Base-by-base conservation (phyloP, 129 eudicot species). In the Ambrosia trifida region DNA sequence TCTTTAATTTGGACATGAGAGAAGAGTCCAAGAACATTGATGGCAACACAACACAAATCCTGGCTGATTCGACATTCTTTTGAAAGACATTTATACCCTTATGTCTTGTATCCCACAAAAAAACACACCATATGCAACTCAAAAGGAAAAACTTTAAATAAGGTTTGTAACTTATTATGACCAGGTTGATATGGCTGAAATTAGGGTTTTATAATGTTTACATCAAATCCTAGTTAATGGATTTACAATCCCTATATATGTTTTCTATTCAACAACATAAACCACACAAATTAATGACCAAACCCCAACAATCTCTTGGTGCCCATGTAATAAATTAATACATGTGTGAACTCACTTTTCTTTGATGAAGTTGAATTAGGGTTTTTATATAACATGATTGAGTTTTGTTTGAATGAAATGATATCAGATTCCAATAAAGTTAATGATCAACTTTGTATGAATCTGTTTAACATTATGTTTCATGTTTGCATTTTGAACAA, bases 21-120 rank as follows among this genome's bases (percentile, higher is more conserved):
- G 69, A 78, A 70, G 82, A 78, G 64, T 78, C 82, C 77, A 70
- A 70, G 72, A 64, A 64, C 52, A 11, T 70, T 63, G 68, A 78
- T 31, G 44, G 77, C 63, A 77, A 77, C 67, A 77, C 36, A 61
- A 77, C 81, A 70, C 72, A 77, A 63, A 54, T 61, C 72, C 14
- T 44, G 60, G 43, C 32, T 78, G 30, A 61, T 41, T 78, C 31
- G n/a, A 78, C 45, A 28, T 35, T 77, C 32, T 30, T 77, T 56
- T 41, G 66, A 41, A 70, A 61, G 72, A 52, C 72, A 54, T 63
- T 17, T 70, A 61, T 32, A 50, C 76, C 65, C 47, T 50, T 70
- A n/a, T 70, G 59, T 62, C 36, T 63, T 54, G 33, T 32, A 36
- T 62, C 49, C 28, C 2, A 31, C 12, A 41, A 60, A 49, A 49